Conservation (phyloP, 2,329 filamentous ascomycete genomes). For the Aureobasidium namibiae region DNA sequence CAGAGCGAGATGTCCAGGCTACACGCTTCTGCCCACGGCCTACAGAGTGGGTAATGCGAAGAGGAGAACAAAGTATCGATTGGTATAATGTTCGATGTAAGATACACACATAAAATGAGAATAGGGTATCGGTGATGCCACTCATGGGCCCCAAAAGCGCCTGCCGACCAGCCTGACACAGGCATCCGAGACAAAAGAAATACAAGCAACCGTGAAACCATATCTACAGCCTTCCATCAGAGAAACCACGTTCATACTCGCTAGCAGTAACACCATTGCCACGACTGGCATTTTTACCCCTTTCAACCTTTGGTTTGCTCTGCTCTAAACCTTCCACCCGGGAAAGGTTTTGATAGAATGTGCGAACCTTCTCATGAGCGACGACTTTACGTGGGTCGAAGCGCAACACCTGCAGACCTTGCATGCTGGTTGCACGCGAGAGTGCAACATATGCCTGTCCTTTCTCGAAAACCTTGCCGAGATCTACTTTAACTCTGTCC, state of each 20-base stretch:
- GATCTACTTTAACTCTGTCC: constrained; percentile 87
- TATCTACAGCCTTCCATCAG: constrained; percentile 2
- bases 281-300: constrained; percentile 23
- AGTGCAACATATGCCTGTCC: constrained; percentile 96
- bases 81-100: neutral
- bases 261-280: constrained; percentile 21
- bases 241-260: constrained; percentile 22
- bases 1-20: neutral
- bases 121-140: constrained; percentile 11
- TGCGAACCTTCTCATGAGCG: constrained; percentile 78
- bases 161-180: constrained; percentile 8
- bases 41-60: neutral
- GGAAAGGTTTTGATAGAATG: constrained; percentile 77
- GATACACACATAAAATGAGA: constrained; percentile 9
- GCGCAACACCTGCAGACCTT: constrained; percentile 75
- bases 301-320: constrained; percentile 23
- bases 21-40: neutral
- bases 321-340: constrained; percentile 49
- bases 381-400: constrained; percentile 90
- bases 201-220: neutral
- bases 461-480: constrained; percentile 90
- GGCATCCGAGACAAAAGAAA: constrained; percentile 9
- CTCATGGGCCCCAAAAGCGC: constrained; percentile 10
- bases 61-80: neutral
- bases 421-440: constrained; percentile 81